Evolutionary conservation across 768 basidiomycete species (phyloP).

Genomic region (Phylloporus scabripes): DNA sequence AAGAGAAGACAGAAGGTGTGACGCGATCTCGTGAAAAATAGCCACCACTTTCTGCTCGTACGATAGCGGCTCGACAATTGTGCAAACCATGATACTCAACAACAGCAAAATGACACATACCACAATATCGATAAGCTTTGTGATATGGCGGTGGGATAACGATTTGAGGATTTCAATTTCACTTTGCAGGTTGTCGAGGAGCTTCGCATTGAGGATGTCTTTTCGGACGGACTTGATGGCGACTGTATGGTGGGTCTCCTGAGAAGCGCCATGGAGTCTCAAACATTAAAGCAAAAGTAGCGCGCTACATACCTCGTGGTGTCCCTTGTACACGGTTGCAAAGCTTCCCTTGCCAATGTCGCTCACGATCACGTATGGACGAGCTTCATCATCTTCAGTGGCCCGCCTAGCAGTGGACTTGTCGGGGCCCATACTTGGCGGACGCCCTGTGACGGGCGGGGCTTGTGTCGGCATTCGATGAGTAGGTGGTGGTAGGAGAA

Average conservation of each 20-base stretch:
- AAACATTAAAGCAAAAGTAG: background rate
- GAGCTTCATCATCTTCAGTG: slow-evolving; percentile 63
- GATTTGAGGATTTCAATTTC: slow-evolving; percentile 97
- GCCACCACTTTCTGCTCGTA: background rate
- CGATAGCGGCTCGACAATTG: background rate
- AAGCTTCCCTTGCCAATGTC: slow-evolving; percentile 91
- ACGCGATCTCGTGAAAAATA: background rate
- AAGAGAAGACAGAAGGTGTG: background rate
- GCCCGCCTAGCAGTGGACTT: slow-evolving; percentile 23
- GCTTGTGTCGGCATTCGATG: slow-evolving; percentile 18
- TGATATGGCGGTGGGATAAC: slow-evolving; percentile 89
- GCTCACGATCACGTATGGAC: slow-evolving; percentile 69
- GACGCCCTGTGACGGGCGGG: slow-evolving; percentile 17
- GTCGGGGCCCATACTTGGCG: slow-evolving; percentile 24
- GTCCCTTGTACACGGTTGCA: slow-evolving; percentile 93
- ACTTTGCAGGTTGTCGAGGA: slow-evolving; percentile 95
- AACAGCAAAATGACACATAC: slow-evolving; percentile 39
- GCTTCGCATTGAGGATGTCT: slow-evolving; percentile 81
- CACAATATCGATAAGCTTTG: slow-evolving; percentile 87
- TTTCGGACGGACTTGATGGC: slow-evolving; percentile 94
- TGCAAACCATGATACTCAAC: background rate
- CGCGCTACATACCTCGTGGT: slow-evolving; percentile 66
- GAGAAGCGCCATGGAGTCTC: slow-evolving; percentile 7
- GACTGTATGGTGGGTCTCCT: slow-evolving; percentile 76
- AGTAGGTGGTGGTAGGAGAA: slow-evolving; percentile 10